Conservation (phyloP, 345 rosid genomes). For the Microcos paniculata region DNA sequence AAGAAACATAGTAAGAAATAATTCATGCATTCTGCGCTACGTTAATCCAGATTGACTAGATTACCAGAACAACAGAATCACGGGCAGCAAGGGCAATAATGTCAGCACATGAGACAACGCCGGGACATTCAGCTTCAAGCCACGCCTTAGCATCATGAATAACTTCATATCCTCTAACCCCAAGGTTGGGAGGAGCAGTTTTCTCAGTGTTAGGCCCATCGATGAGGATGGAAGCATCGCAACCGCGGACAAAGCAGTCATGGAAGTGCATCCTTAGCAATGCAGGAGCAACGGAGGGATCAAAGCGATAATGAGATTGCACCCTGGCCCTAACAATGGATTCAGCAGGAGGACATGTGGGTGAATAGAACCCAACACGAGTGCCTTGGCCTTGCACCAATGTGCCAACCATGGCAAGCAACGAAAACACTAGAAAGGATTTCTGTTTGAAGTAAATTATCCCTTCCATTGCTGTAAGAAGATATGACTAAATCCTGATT, state of each 20-base stretch:
- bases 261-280: slow-evolving; percentile 55
- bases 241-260: slow-evolving; percentile 58
- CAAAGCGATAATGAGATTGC: slow-evolving; percentile 24
- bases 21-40: no score
- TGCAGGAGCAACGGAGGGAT: slow-evolving; percentile 44
- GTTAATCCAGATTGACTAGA: no score
- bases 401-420: slow-evolving; percentile 1
- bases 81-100: no score
- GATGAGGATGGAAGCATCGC: slow-evolving; percentile 54
- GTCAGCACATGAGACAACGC: slow-evolving; percentile 60
- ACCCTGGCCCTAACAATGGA: slow-evolving; percentile 39
- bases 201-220: slow-evolving; percentile 41
- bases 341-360: slow-evolving; percentile 41
- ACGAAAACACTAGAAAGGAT: not conserved
- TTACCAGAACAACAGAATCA: slow-evolving; percentile 35
- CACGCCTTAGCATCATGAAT: slow-evolving; percentile 54
- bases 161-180: slow-evolving; percentile 43
- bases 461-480: no score
- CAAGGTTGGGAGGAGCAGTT: slow-evolving; percentile 33
- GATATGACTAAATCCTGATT: no score
- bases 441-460: no score
- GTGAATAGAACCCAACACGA: slow-evolving; percentile 44
- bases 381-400: slow-evolving; percentile 27
- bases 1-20: not conserved
- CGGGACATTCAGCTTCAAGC: slow-evolving; percentile 49